These are phyloP conservation scores for Talaromyces adpressus DNA, from an alignment of 495 filamentous ascomycete species.

Conservation along the genomic window DNA sequence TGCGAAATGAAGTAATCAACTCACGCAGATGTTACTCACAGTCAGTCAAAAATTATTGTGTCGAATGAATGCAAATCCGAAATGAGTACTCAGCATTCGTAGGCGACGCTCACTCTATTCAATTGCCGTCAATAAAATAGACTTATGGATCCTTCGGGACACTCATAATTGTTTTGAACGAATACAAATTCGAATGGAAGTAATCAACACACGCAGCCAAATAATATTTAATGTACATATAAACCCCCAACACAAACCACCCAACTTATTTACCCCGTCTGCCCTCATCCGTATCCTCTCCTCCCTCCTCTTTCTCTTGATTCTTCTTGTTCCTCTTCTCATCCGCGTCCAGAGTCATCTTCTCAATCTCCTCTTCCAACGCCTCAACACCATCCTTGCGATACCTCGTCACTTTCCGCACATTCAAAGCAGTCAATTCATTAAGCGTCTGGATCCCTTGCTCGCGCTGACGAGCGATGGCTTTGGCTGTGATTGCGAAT, in stretches of 20 bases:
- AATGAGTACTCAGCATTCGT: no score
- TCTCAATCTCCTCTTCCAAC: conserved; percentile 65
- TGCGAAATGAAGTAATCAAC: no score
- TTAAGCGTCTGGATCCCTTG: conserved; percentile 46
- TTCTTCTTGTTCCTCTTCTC: conserved; percentile 8
- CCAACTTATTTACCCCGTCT: background rate
- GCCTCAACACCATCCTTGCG: conserved; percentile 57
- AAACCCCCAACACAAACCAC: background rate
- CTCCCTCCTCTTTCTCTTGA: conserved; percentile 8
- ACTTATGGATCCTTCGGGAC: background rate
- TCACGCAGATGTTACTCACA: no score
- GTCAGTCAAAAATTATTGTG: no score
- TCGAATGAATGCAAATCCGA: no score
- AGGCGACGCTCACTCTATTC: background rate
- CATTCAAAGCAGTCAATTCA: conserved; percentile 68
- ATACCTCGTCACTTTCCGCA: conserved; percentile 78
- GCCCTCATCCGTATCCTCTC: background rate
- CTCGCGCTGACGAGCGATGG: conserved; percentile 56
- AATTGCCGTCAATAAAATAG: background rate
- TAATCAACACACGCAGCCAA: background rate
- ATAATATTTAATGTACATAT: background rate
- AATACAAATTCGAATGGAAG: background rate
- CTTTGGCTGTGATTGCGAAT: conserved; percentile 83
- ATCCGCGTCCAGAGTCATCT: conserved; percentile 34
- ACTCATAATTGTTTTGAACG: background rate